Percentiles rank a stretch among this genome's conserved stretches.
These are phyloP conservation scores for Trebouxia sp. DNA, from an alignment of 139 green algal genomes.

Conservation along the genomic window DNA sequence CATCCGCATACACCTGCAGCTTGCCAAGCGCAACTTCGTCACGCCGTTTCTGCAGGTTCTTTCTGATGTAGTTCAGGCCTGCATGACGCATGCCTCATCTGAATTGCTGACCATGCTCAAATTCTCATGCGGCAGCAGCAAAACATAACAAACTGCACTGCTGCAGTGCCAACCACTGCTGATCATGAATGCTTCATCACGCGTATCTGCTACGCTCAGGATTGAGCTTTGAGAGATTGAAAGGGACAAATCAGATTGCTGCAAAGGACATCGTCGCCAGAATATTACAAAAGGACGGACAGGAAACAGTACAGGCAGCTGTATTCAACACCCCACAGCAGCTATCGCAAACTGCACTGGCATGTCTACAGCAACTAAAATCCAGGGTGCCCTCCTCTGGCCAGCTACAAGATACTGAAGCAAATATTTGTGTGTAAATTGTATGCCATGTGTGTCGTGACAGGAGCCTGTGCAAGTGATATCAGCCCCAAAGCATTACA, in stretches of 20 bases:
- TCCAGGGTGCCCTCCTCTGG: neutral
- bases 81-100: no score
- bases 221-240: neutral
- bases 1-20: conserved; percentile 43
- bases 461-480: no score
- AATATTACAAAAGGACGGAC: no score
- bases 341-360: neutral
- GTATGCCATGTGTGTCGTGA: no score
- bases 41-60: conserved; percentile 42
- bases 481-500: no score
- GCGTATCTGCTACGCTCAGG: neutral
- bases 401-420: neutral
- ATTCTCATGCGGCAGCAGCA: neutral
- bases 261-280: no score
- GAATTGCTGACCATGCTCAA: no score
- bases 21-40: conserved; percentile 47
- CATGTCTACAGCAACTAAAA: neutral
- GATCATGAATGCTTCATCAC: neutral
- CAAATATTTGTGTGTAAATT: neutral
- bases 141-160: neutral
- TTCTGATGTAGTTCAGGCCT: conserved; percentile 62
- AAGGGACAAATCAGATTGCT: neutral
- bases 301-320: no score
- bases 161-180: neutral
- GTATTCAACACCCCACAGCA: no score